These are phyloP conservation scores for Aspergillus olivimuriae DNA, from an alignment of 495 filamentous ascomycete genomes.

Conservation along the genomic window DNA sequence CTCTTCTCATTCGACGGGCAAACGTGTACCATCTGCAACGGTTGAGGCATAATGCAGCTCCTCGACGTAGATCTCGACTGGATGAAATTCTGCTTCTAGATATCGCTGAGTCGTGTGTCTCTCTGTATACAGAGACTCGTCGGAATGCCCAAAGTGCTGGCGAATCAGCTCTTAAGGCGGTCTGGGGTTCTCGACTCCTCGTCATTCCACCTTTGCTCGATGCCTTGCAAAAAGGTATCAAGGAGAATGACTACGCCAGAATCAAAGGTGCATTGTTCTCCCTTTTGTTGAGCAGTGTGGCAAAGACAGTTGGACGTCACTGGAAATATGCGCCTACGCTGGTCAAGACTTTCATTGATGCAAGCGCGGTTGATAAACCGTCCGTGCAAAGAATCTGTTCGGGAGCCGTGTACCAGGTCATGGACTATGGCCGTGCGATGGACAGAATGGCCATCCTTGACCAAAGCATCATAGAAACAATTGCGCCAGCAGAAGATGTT, in stretches of 20 bases:
- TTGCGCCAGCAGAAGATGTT: constrained; percentile 67
- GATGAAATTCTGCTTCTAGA: constrained; percentile 81
- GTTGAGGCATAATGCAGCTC: constrained; percentile 83
- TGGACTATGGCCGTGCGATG: constrained; percentile 82
- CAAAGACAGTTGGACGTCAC: constrained; percentile 80
- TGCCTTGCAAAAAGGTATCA: constrained; percentile 73
- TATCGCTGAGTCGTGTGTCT: constrained; percentile 84
- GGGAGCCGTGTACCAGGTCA: constrained; percentile 72
- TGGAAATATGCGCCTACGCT: constrained; percentile 88
- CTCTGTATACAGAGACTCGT: constrained; percentile 92
- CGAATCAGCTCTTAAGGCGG: constrained; percentile 88
- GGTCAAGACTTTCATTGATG: constrained; percentile 81
- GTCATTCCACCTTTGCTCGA: constrained; percentile 83
- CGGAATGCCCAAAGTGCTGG: constrained; percentile 85
- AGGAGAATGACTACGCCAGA: constrained; percentile 71
- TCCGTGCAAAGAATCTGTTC: constrained; percentile 88
- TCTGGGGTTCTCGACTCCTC: constrained; percentile 77
- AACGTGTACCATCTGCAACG: constrained; percentile 93
- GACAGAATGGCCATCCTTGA: constrained; percentile 86
- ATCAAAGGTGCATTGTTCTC: constrained; percentile 95
- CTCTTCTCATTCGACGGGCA: constrained; percentile 80
- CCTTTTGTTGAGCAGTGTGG: constrained; percentile 77
- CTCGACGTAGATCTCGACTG: constrained; percentile 74
- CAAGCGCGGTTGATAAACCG: constrained; percentile 83
- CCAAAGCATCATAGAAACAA: constrained; percentile 59